Conservation (phyloP, 345 rosid genomes). For the Rhodamnia rubescens region DNA sequence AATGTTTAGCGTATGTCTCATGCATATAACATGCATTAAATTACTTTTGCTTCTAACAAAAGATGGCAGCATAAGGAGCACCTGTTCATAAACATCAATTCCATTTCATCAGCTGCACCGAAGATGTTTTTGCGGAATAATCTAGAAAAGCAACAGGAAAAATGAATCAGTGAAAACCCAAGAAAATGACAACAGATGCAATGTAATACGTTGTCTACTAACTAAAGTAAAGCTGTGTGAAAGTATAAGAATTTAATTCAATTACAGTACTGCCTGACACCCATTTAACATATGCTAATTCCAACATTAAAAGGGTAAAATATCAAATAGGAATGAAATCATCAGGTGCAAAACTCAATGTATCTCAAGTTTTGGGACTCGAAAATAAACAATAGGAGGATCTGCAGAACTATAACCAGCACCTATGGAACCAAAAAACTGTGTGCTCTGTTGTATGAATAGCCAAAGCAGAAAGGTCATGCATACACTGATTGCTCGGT, state of each 20-base stretch:
- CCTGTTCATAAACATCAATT: slow-evolving; percentile 69
- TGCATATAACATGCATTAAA: background rate
- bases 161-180: background rate
- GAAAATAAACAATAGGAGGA: background rate
- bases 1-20: background rate
- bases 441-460: background rate
- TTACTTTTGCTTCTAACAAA: background rate
- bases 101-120: slow-evolving; percentile 61
- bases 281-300: background rate
- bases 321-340: background rate
- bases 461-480: background rate
- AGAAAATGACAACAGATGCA: background rate
- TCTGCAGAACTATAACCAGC: background rate
- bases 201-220: background rate
- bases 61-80: slow-evolving; percentile 5
- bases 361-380: background rate
- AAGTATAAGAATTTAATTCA: background rate
- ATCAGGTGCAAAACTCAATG: background rate
- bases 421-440: background rate
- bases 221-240: background rate
- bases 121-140: slow-evolving; percentile 44
- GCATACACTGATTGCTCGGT: background rate
- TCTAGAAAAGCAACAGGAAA: slow-evolving; percentile 9
- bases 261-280: background rate
- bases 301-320: background rate